phyloP scores from a whole-genome alignment of 2,329 filamentous ascomycete species.

The Trichoderma atroviride region DNA sequence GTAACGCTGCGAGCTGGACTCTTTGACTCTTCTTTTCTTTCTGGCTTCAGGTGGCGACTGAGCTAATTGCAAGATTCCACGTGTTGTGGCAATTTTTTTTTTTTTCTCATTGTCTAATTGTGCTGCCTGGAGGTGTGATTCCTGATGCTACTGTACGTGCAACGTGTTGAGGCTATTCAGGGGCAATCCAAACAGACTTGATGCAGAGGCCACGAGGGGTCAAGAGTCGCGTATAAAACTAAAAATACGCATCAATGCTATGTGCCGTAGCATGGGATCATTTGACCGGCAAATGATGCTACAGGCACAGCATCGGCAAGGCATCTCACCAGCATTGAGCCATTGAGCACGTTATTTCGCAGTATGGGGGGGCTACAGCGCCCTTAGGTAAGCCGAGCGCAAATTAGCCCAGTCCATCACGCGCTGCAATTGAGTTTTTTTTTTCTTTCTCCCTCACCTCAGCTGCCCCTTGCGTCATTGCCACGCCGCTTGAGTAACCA shows the following conservation, averaged over 20 bases:
- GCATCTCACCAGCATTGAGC: neutral
- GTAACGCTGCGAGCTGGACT: neutral
- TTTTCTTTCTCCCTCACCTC: neutral
- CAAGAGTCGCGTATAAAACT: neutral
- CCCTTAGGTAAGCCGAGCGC: neutral
- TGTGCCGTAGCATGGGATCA: neutral
- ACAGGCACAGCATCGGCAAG: neutral
- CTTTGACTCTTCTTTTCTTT: neutral
- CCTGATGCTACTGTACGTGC: neutral
- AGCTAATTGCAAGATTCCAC: neutral
- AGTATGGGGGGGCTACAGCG: neutral
- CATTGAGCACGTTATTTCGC: neutral
- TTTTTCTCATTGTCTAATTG: neutral
- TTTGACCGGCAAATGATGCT: neutral
- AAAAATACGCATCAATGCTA: too few species aligned
- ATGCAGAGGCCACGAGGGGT: neutral
- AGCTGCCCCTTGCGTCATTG: conserved; percentile 11
- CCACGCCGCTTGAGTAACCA: conserved; percentile 8
- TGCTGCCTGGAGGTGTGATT: neutral
- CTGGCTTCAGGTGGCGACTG: neutral
- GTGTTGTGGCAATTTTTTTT: neutral
- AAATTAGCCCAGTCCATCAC: conserved; percentile 1
- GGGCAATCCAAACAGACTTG: neutral
- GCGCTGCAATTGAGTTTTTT: conserved; percentile 18
- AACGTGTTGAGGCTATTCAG: neutral